These are phyloP conservation scores for Lipomyces starkeyi DNA, from an alignment of 805 yeast genomes.

Conservation along the genomic window DNA sequence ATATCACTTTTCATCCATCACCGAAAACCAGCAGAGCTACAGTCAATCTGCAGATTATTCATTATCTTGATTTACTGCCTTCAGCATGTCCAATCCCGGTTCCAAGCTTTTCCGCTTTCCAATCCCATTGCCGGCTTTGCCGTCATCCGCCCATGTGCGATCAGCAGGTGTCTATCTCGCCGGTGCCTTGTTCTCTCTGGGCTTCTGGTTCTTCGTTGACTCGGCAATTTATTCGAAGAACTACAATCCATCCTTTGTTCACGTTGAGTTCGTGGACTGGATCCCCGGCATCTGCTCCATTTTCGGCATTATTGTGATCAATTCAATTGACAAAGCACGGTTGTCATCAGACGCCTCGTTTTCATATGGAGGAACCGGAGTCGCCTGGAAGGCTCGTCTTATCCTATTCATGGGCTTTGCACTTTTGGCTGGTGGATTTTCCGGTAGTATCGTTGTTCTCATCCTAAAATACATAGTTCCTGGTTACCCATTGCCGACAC, in stretches of 20 bases:
- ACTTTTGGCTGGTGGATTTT: slow-evolving; percentile 88
- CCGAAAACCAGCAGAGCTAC: too few relatives aligned
- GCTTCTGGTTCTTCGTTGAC: slow-evolving; percentile 88
- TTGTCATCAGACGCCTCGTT: slow-evolving; percentile 51
- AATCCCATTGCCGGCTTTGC: slow-evolving; percentile 33
- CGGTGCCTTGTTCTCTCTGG: slow-evolving; percentile 68
- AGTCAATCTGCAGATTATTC: not conserved
- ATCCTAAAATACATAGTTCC: slow-evolving; percentile 83
- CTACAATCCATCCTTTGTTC: slow-evolving; percentile 83
- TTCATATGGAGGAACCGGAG: slow-evolving; percentile 51
- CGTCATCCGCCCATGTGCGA: slow-evolving; percentile 37
- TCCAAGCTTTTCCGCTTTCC: slow-evolving; percentile 36
- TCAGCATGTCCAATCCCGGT: slow-evolving; percentile 22
- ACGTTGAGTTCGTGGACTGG: slow-evolving; percentile 94
- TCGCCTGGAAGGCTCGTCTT: slow-evolving; percentile 93
- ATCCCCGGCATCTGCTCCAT: slow-evolving; percentile 88
- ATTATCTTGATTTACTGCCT: not conserved
- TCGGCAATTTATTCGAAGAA: slow-evolving; percentile 85
- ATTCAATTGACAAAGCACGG: slow-evolving; percentile 71
- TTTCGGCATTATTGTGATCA: slow-evolving; percentile 77
- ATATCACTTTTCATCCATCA: too few relatives aligned
- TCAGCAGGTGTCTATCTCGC: slow-evolving; percentile 44
- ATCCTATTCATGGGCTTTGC: slow-evolving; percentile 92
- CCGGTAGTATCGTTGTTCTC: slow-evolving; percentile 88
- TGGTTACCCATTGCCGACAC: slow-evolving; percentile 80